These are phyloP conservation scores for Xylogone sp. DNA, from an alignment of 2,329 filamentous ascomycete species.

Conservation along the genomic window DNA sequence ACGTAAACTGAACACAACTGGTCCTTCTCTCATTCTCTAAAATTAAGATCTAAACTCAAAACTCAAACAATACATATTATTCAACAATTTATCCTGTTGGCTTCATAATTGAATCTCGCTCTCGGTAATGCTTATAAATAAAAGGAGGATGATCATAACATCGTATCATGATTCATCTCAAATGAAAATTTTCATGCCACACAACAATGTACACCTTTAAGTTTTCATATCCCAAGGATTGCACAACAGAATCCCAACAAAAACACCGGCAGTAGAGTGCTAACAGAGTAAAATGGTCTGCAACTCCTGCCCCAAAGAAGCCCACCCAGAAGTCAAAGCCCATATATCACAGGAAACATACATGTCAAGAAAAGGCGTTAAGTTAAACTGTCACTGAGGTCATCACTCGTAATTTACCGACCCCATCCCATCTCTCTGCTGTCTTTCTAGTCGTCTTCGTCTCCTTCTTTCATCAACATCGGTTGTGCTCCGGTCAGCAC, in stretches of 20 bases:
- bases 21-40: no score
- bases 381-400: background rate
- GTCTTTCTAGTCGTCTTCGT: slow-evolving; percentile 52
- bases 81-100: background rate
- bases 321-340: background rate
- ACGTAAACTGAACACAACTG: no score
- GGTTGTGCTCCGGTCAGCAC: slow-evolving; percentile 24
- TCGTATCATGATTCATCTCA: background rate
- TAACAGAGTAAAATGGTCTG: background rate
- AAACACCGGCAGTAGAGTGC: background rate
- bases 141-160: background rate
- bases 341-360: background rate
- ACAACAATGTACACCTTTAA: background rate
- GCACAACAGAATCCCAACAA: background rate
- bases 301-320: background rate
- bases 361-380: background rate
- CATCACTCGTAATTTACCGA: background rate
- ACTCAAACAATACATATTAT: background rate
- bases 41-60: no score
- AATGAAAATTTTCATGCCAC: background rate
- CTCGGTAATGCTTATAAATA: background rate
- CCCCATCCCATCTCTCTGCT: slow-evolving; percentile 9
- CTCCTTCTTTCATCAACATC: slow-evolving; percentile 48
- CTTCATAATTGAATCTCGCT: background rate
- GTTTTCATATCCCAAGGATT: background rate